Percentiles rank a stretch among this genome's conserved stretches.
Evolutionary conservation across 768 basidiomycete genomes (phyloP).

Genomic region (Mycena vitilis): DNA sequence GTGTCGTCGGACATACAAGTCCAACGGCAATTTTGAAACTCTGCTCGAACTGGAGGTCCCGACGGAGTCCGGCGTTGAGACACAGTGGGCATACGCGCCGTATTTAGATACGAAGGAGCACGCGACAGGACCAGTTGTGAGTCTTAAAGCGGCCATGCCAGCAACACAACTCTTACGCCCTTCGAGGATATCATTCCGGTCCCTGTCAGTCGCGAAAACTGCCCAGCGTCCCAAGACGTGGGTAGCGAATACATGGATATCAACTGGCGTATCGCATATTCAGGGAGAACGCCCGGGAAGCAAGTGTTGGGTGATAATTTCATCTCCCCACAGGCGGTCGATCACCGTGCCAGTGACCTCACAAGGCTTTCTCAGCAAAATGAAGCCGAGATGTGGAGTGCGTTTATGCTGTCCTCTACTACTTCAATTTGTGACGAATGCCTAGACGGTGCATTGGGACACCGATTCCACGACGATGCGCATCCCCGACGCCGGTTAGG

Average conservation of each 20-base stretch:
- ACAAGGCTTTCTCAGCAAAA: constrained; percentile 38
- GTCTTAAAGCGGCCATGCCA: neutral
- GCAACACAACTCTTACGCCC: neutral
- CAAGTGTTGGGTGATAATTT: constrained; percentile 36
- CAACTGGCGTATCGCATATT: constrained; percentile 48
- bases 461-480: constrained; percentile 42
- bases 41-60: constrained; percentile 40
- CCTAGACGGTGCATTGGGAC: constrained; percentile 45
- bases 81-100: constrained; percentile 48
- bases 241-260: constrained; percentile 45
- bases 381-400: constrained; percentile 42
- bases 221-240: constrained; percentile 18
- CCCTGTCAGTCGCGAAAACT: constrained; percentile 48
- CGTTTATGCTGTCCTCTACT: constrained; percentile 16
- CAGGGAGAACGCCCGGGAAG: constrained; percentile 42
- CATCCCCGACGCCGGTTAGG: constrained; percentile 45
- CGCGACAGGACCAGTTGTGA: constrained; percentile 47
- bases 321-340: constrained; percentile 7
- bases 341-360: constrained; percentile 40
- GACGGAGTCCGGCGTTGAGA: constrained; percentile 29
- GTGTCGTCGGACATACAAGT: constrained; percentile 41
- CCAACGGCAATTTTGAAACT: constrained; percentile 47
- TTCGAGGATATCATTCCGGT: constrained; percentile 46
- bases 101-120: constrained; percentile 40
- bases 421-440: neutral